These are phyloP conservation scores for Citrus unshiu DNA, from an alignment of 345 rosid genomes.

Conservation along the genomic window DNA sequence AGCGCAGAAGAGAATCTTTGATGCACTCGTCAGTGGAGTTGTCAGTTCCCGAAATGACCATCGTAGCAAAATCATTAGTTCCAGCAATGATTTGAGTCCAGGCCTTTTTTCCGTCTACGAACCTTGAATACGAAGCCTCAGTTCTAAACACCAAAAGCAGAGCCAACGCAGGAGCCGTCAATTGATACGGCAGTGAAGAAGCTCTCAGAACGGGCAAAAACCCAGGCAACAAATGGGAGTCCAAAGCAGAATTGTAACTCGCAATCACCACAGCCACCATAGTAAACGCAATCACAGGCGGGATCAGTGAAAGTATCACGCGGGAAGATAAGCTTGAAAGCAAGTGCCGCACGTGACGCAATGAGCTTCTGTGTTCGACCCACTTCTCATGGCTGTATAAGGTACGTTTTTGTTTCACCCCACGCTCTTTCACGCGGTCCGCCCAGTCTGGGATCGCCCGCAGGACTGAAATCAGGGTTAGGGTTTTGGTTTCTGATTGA, in stretches of 20 bases:
- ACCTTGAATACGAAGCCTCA: constrained; percentile 95
- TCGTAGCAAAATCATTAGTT: constrained; percentile 69
- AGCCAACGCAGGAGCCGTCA: constrained; percentile 90
- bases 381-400: constrained; percentile 80
- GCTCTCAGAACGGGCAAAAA: constrained; percentile 70
- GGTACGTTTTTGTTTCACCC: constrained; percentile 66
- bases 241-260: constrained; percentile 68
- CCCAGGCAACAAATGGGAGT: constrained; percentile 47
- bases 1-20: constrained; percentile 52
- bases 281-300: constrained; percentile 81
- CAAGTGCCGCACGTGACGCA: constrained; percentile 77
- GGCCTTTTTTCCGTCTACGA: constrained; percentile 71
- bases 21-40: constrained; percentile 42
- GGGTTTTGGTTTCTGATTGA: constrained; percentile 14
- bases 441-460: constrained; percentile 85
- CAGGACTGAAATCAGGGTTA: constrained; percentile 51
- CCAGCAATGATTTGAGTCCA: constrained; percentile 78
- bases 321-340: constrained; percentile 73
- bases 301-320: constrained; percentile 78
- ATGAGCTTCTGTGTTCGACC: constrained; percentile 86
- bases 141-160: constrained; percentile 85
- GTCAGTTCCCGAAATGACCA: constrained; percentile 44
- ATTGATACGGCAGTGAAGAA: constrained; percentile 81
- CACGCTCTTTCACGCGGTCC: constrained; percentile 69
- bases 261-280: constrained; percentile 58